These are phyloP conservation scores for Stagonosporopsis rhizophila DNA, from an alignment of 2,329 filamentous ascomycete species.

Conservation along the genomic window DNA sequence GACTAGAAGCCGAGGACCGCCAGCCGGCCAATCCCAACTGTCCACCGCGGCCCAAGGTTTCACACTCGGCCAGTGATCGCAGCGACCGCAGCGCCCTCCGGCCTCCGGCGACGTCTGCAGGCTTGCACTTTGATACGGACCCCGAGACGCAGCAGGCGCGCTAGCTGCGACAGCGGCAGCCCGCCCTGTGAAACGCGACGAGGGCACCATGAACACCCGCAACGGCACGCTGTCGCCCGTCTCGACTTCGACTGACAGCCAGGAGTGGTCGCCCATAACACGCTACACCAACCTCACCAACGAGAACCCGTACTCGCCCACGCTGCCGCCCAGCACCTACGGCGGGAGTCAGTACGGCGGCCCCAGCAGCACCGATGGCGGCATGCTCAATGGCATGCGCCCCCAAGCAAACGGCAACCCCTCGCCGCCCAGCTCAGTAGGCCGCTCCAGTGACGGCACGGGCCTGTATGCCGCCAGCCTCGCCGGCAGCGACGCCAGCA, in stretches of 20 bases:
- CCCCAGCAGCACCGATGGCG: conserved; percentile 46
- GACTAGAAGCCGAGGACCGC: conserved; percentile 3
- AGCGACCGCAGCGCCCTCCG: conserved; percentile 5
- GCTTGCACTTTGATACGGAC: neutral
- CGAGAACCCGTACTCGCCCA: conserved; percentile 50
- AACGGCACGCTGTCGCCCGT: conserved; percentile 51
- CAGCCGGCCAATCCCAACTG: conserved; percentile 1
- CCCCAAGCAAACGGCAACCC: conserved; percentile 61
- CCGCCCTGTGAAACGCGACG: conserved; percentile 29
- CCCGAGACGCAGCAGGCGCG: conserved; percentile 4
- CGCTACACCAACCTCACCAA: conserved; percentile 47
- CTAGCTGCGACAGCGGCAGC: conserved; percentile 32
- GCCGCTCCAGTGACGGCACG: conserved; percentile 82
- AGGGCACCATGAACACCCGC: conserved; percentile 45
- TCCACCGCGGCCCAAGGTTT: neutral
- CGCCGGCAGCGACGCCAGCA: conserved; percentile 60
- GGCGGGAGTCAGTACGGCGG: conserved; percentile 46
- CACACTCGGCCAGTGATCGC: conserved; percentile 6
- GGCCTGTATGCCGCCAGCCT: conserved; percentile 63
- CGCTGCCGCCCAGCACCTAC: conserved; percentile 44
- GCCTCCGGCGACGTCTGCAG: conserved; percentile 5
- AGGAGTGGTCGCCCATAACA: conserved; percentile 51
- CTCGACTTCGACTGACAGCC: conserved; percentile 50
- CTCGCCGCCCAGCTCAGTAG: conserved; percentile 88
- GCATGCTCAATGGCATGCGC: conserved; percentile 62